Base-by-base conservation (phyloP, 129 eudicot species). In the Kitagawia praeruptora region DNA sequence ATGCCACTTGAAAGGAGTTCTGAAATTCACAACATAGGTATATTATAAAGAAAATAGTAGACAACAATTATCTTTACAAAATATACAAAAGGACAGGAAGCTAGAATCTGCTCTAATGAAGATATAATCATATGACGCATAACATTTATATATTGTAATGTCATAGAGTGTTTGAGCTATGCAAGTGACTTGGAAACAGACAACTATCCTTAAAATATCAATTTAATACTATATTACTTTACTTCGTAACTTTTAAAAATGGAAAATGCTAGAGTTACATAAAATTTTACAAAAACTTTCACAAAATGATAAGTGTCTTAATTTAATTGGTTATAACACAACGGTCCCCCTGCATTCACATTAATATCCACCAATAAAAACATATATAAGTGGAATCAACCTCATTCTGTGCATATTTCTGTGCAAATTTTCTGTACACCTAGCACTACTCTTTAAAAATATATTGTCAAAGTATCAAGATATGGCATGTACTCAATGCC, bases 1-100 rank as follows among this genome's bases (percentile, higher is more conserved):
- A 86, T 77, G 90, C 93, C 75, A 89, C 58, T 74, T 86, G 93
- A 85, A 86, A 89, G 73, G 90, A 84, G 80, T 86, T 89, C 90
- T 88, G 85, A 75, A 81, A 34, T 46, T 27, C 61, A 51, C 73
- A 28, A 54, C 71, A 86, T 25, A 23, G 7, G 45, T 21, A 37
- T 9, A 78, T 49, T 12, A 13, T 31, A 42, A 9, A 25, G 12
- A 80, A 15, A 25, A 80, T 49, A 58, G 28, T 18, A 44, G 45
- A 44, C 19, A 5, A 31, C 79, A 56, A 2, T 15, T 72, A 39
- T 46, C 13, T n/a, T n/a, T 73, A 11, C 42, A 7, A 73, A 3
- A 72, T 8, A 42, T 13, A 23, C 34, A n/a, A 40, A 38, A n/a
- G n/a, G 40, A 66, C 3, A 4, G 41, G 38, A 66, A n/a, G 37